Conservation (phyloP, 805 yeast species). For the Trichomonascus vanleenenianus region DNA sequence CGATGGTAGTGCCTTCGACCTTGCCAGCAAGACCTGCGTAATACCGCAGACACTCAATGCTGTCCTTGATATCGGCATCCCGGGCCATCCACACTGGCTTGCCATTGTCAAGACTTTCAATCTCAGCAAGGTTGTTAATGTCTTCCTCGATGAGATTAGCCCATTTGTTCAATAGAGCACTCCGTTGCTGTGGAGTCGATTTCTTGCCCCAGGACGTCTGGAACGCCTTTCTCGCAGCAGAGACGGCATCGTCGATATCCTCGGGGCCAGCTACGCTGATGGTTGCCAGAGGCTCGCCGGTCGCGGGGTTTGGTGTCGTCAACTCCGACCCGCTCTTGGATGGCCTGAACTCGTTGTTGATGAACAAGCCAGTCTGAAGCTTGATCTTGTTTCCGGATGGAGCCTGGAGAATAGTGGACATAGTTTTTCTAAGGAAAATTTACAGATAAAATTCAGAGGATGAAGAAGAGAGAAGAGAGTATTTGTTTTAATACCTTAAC, state of each 20-base stretch:
- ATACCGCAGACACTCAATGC: conserved; percentile 51
- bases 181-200: conserved; percentile 53
- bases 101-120: conserved; percentile 89
- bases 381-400: conserved; percentile 58
- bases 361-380: conserved; percentile 84
- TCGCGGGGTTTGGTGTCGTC: conserved; percentile 33
- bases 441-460: too few relatives aligned
- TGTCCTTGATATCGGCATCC: conserved; percentile 46
- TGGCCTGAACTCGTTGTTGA: conserved; percentile 70
- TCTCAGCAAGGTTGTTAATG: conserved; percentile 63
- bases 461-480: not conserved
- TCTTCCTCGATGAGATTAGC: conserved; percentile 74
- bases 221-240: conserved; percentile 75
- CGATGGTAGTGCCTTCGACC: conserved; percentile 52
- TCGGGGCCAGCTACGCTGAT: conserved; percentile 67
- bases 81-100: conserved; percentile 45
- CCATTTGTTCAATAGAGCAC: conserved; percentile 52
- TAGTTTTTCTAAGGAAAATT: not conserved
- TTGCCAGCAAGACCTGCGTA: conserved; percentile 75
- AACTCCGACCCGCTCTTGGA: conserved; percentile 51
- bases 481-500: not conserved
- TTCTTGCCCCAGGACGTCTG: conserved; percentile 54
- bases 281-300: conserved; percentile 50
- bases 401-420: conserved; percentile 31
- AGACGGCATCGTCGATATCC: conserved; percentile 74